Evolutionary conservation across 2,329 filamentous ascomycete genomes (phyloP).

Genomic region (Claviceps arundinis): DNA sequence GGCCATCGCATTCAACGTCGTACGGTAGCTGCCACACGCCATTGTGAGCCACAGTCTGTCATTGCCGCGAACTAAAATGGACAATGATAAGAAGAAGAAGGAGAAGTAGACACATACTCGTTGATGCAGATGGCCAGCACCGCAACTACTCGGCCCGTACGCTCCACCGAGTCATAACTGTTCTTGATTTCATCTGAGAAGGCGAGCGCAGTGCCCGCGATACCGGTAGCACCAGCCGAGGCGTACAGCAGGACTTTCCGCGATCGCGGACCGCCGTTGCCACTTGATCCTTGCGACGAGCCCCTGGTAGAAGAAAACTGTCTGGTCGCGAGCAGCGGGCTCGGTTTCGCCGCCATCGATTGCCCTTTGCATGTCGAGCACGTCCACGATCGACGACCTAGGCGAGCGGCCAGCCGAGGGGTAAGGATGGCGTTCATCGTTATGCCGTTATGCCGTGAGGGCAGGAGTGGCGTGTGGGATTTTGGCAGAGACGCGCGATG

Average conservation of each 20-base stretch:
- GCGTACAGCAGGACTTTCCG: constrained; percentile 30
- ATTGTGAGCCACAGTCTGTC: background rate
- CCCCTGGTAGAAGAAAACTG: constrained; percentile 17
- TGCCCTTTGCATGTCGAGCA: constrained; percentile 32
- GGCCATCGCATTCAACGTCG: constrained; percentile 60
- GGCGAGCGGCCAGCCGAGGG: constrained; percentile 24
- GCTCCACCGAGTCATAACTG: constrained; percentile 59
- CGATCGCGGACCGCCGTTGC: constrained; percentile 10
- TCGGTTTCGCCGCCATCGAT: constrained; percentile 19
- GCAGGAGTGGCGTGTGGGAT: background rate
- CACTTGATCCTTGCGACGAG: constrained; percentile 11
- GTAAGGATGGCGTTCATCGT: constrained; percentile 30
- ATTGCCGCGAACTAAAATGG: background rate
- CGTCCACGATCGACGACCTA: constrained; percentile 29
- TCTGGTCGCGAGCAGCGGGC: constrained; percentile 13
- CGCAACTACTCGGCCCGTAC: constrained; percentile 64
- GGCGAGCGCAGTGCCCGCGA: constrained; percentile 34
- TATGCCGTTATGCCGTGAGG: background rate
- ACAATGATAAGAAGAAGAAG: background rate
- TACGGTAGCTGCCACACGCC: constrained; percentile 56
- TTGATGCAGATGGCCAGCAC: constrained; percentile 74
- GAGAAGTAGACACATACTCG: constrained; percentile 43
- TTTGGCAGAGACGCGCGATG: background rate
- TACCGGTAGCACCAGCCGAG: constrained; percentile 36
- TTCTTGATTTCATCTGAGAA: constrained; percentile 61